Evolutionary conservation across 1,284 basidiomycete genomes (phyloP).

Genomic region (Ustilago trichophora): DNA sequence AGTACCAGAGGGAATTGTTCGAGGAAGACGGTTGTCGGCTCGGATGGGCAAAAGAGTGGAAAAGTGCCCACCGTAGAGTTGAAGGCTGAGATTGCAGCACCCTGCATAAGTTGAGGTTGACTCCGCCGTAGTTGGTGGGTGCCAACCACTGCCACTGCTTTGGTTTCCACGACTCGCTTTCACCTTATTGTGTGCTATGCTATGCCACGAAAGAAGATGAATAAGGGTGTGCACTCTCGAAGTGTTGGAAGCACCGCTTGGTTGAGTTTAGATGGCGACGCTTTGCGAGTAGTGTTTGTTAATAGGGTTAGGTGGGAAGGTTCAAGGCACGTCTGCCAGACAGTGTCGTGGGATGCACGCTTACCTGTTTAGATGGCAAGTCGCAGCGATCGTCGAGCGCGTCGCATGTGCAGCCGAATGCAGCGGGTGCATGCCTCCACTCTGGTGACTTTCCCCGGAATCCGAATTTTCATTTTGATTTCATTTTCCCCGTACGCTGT

Average conservation of each 20-base stretch:
- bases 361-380: conserved; percentile 5
- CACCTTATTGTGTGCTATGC: too few relatives aligned
- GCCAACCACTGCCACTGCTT: too few relatives aligned
- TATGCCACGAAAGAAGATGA: too few relatives aligned
- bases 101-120: conserved; percentile 8
- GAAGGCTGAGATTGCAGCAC: conserved; percentile 2
- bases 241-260: too few relatives aligned
- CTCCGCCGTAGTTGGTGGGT: too few relatives aligned
- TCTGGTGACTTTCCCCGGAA: background rate
- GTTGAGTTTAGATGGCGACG: too few relatives aligned
- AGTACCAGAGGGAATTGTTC: too few relatives aligned
- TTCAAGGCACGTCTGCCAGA: background rate
- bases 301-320: too few relatives aligned
- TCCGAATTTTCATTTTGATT: background rate
- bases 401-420: conserved; percentile 24
- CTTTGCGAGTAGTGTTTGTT: too few relatives aligned
- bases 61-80: conserved; percentile 6
- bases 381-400: conserved; percentile 34
- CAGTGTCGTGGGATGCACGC: conserved; percentile 20
- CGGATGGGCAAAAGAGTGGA: background rate
- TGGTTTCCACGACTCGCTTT: too few relatives aligned
- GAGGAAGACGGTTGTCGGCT: conserved; percentile 1
- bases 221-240: too few relatives aligned
- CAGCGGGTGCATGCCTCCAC: conserved; percentile 11
- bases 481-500: too few relatives aligned